phyloP scores from a whole-genome alignment of 345 rosid species.

The Draba incana region DNA sequence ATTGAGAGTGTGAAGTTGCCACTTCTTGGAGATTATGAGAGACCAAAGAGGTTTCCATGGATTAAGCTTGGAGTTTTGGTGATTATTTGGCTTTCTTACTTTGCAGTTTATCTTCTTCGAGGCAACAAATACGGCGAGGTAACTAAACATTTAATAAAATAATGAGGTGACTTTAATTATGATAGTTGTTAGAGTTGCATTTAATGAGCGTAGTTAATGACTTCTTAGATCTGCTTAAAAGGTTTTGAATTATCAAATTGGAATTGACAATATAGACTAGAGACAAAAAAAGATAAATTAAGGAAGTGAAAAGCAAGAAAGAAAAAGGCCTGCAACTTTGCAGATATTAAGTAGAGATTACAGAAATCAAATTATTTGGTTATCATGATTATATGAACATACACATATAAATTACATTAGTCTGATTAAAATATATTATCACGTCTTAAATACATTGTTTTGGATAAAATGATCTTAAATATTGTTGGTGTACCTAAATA shows the following conservation, averaged over 20 bases:
- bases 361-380: conserved; percentile 13
- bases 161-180: background rate
- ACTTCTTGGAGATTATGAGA: conserved; percentile 42
- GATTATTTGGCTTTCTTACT: conserved; percentile 75
- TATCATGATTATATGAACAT: conserved; percentile 3
- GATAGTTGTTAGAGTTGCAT: background rate
- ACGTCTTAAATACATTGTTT: no score
- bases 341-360: background rate
- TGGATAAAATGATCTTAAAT: no score
- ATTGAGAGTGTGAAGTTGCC: conserved; percentile 42
- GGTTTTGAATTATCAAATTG: background rate
- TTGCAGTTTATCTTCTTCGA: conserved; percentile 61
- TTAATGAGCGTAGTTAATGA: conserved; percentile 12
- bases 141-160: background rate
- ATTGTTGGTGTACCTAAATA: background rate
- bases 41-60: conserved; percentile 60
- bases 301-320: background rate
- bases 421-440: no score
- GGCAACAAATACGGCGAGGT: conserved; percentile 78
- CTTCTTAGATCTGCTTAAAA: background rate
- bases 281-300: background rate
- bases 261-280: conserved; percentile 19
- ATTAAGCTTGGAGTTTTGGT: conserved; percentile 64
- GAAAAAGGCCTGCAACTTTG: conserved; percentile 10
- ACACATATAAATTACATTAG: no score